Percentiles rank a stretch among this genome's conserved stretches.
Conservation (phyloP, 352 stramenopile genomes). For the Globisporangium nagaii region DNA sequence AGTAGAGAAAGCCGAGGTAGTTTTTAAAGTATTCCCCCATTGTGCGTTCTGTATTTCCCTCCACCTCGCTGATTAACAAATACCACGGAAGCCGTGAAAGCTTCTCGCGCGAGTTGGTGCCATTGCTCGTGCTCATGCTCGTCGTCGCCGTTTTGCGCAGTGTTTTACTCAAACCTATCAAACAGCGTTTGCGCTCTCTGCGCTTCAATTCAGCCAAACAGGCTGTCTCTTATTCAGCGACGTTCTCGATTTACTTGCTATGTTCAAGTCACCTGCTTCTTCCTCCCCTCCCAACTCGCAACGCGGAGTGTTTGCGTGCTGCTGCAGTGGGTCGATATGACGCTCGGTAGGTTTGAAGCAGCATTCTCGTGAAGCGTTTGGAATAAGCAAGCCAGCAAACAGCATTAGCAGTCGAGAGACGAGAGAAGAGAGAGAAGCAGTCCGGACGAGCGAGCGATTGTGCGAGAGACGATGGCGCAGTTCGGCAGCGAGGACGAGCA, state of each 20-base stretch:
- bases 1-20: background rate
- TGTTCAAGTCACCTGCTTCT: background rate
- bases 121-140: background rate
- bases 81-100: no score
- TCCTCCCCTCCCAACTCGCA: background rate
- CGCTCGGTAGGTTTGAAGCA: background rate
- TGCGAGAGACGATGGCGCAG: constrained; percentile 11
- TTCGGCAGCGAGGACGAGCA: constrained; percentile 19
- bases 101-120: background rate
- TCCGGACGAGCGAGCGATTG: background rate
- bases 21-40: background rate
- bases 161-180: background rate
- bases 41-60: constrained; percentile 3
- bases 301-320: background rate
- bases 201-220: background rate
- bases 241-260: background rate
- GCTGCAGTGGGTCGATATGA: no score
- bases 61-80: no score
- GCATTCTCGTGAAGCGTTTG: background rate
- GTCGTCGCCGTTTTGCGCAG: background rate
- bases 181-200: background rate
- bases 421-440: background rate
- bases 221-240: background rate
- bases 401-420: background rate
- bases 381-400: background rate